Evolutionary conservation across 2,329 filamentous ascomycete species (phyloP).

Genomic region (Aspergillus fijiensis): DNA sequence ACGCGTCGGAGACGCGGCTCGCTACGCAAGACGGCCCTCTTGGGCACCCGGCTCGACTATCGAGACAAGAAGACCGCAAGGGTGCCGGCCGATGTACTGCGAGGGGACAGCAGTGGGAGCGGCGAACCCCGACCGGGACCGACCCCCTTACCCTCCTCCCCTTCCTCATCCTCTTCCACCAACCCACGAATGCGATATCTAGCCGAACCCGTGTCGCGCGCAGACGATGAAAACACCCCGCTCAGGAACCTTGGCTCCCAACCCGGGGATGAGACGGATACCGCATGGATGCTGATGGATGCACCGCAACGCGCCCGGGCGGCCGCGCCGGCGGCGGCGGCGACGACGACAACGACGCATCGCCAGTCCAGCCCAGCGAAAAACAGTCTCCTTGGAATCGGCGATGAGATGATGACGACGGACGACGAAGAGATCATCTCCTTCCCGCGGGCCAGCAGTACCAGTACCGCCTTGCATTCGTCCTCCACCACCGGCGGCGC

Average conservation of each 20-base stretch:
- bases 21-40: constrained; percentile 78
- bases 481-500: constrained; percentile 19
- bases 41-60: constrained; percentile 57
- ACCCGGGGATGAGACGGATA: constrained; percentile 5
- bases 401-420: constrained; percentile 71
- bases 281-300: constrained; percentile 20
- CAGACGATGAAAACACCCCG: constrained; percentile 14
- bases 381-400: constrained; percentile 57
- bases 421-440: constrained; percentile 79
- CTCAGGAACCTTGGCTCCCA: constrained; percentile 18
- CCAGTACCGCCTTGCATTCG: constrained; percentile 14
- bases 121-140: constrained; percentile 12
- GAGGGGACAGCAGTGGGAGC: constrained; percentile 19
- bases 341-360: constrained; percentile 24
- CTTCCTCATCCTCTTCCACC: background rate
- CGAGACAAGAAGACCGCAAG: constrained; percentile 32
- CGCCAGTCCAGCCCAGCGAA: constrained; percentile 47
- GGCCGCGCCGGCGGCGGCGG: constrained; percentile 22
- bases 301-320: constrained; percentile 21
- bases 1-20: constrained; percentile 77
- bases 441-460: constrained; percentile 55
- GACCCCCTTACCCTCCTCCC: background rate
- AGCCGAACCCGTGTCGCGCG: constrained; percentile 10
- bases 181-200: constrained; percentile 15
- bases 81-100: constrained; percentile 15